phyloP scores from a whole-genome alignment of 345 rosid genomes.

The Geranium rotundifolium region DNA sequence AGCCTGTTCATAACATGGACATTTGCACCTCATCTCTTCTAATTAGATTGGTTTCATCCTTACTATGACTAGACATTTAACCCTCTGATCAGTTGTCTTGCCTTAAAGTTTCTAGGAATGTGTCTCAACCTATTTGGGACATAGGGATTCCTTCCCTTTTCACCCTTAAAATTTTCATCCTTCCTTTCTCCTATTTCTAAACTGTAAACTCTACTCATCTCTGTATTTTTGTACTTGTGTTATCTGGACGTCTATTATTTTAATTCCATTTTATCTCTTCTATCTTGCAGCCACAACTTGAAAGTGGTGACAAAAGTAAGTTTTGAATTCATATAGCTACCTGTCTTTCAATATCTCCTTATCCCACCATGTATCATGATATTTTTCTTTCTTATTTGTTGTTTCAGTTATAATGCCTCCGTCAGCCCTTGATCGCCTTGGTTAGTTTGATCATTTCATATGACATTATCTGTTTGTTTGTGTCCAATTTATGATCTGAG shows the following conservation, averaged over 20 bases:
- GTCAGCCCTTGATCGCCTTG: conserved; percentile 94
- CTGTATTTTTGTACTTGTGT: neutral
- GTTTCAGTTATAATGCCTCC: conserved; percentile 97
- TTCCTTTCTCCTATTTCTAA: neutral
- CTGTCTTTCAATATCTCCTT: neutral
- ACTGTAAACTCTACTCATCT: neutral
- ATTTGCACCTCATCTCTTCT: no score
- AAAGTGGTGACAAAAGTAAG: conserved; percentile 98
- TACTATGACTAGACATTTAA: no score
- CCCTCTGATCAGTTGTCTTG: neutral
- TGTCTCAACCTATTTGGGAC: neutral
- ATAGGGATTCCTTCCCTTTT: neutral
- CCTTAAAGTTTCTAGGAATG: neutral
- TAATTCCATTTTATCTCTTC: conserved; percentile 11
- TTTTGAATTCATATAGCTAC: conserved; percentile 4
- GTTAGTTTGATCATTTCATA: conserved; percentile 30
- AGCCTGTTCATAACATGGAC: neutral
- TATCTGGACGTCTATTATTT: neutral
- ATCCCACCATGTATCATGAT: neutral
- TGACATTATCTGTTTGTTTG: neutral
- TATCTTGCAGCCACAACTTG: conserved; percentile 81
- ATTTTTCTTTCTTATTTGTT: conserved; percentile 15
- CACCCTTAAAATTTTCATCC: neutral
- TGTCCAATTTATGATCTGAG: conserved; percentile 4
- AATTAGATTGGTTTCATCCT: no score